Evolutionary conservation across 306 rosid species (phyloP).

Genomic region (Hippophae rhamnoides): DNA sequence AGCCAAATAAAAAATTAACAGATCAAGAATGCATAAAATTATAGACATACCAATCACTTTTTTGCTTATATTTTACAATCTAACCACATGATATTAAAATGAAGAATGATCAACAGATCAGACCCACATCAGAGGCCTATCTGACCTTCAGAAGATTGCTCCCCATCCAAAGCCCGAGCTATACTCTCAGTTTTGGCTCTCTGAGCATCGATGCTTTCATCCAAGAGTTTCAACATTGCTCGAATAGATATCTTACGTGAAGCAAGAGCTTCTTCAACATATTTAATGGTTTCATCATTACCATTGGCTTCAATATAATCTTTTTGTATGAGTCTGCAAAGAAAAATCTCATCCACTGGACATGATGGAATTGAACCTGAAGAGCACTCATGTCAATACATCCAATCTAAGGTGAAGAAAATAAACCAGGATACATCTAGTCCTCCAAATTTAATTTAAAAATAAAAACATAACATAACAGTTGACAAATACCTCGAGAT

Average conservation of each 20-base stretch:
- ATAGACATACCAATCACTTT: conserved; percentile 15
- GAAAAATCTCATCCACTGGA: conserved; percentile 71
- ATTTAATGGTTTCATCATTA: conserved; percentile 28
- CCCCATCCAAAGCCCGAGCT: conserved; percentile 33
- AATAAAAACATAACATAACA: neutral
- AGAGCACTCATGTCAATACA: conserved; percentile 27
- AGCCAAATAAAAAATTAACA: conserved; percentile 23
- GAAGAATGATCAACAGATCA: conserved; percentile 13
- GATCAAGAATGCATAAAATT: conserved; percentile 12
- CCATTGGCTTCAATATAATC: conserved; percentile 45
- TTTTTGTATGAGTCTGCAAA: conserved; percentile 68
- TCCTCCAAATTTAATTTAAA: neutral
- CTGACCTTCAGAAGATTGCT: conserved; percentile 67
- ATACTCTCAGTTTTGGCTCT: conserved; percentile 40
- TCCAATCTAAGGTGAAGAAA: conserved; percentile 13
- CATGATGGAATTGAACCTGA: conserved; percentile 63
- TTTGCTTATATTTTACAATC: conserved; percentile 10
- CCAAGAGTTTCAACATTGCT: conserved; percentile 47
- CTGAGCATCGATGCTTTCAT: conserved; percentile 41
- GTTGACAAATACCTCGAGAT: conserved; percentile 39
- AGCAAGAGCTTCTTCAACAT: conserved; percentile 61
- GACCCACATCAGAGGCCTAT: conserved; percentile 17
- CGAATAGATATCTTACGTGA: conserved; percentile 51
- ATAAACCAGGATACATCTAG: neutral
- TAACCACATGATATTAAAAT: conserved; percentile 3